A percentile compares a stretch with the other conserved stretches of the same genome.
Conservation (phyloP, 306 rosid genomes). For the Hippophae tibetana region DNA sequence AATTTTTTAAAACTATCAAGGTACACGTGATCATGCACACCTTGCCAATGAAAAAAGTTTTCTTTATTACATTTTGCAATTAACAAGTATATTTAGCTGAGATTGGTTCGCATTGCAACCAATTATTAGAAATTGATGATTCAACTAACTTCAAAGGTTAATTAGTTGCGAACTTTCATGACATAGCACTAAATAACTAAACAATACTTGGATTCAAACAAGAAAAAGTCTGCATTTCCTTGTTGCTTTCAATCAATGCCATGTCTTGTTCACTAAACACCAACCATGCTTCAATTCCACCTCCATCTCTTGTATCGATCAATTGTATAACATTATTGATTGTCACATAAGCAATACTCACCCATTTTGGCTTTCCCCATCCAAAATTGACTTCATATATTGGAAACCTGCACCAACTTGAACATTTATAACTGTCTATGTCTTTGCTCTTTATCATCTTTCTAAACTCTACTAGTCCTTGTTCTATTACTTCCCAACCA, state of each 20-base stretch:
- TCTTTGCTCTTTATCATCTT: not conserved
- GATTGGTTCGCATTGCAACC: no score
- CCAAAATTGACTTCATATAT: constrained; percentile 21
- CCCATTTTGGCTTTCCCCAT: constrained; percentile 32
- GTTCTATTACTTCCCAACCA: not conserved
- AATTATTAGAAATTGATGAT: no score
- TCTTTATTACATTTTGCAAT: no score
- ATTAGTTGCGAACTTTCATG: no score
- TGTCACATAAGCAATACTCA: constrained; percentile 1
- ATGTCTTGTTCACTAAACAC: not conserved
- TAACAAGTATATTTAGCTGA: no score
- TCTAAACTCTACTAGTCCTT: constrained; percentile 3
- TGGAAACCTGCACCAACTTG: constrained; percentile 19
- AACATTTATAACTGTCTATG: constrained; percentile 7
- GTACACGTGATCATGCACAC: no score
- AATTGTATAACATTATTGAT: constrained; percentile 3
- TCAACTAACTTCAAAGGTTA: no score
- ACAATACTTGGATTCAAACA: not conserved
- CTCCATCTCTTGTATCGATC: constrained; percentile 2
- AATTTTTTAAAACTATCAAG: no score
- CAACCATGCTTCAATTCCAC: constrained; percentile 7
- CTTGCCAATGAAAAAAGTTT: no score
- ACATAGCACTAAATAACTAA: no score
- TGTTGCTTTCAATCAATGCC: not conserved
- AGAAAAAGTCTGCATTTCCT: not conserved